Evolutionary conservation across 495 filamentous ascomycete species (phyloP), one percentile per base, ranked within the genome.

Genomic region (Penicillium bovifimosum): DNA sequence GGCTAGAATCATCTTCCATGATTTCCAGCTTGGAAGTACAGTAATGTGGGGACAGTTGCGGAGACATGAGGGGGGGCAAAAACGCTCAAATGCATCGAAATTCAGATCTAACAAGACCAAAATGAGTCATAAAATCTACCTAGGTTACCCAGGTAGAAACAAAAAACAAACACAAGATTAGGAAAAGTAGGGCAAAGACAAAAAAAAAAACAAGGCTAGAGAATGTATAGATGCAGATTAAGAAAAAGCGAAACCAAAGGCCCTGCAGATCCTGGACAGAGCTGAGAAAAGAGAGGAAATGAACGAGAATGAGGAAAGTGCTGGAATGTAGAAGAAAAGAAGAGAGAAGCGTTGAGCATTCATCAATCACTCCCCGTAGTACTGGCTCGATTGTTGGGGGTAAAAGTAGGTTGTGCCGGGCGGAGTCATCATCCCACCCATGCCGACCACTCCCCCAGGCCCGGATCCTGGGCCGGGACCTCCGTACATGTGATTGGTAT

Each of bases 351-450:
- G 28, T 32, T 26, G 8, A 43, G 34, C 28, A 35, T 29, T 31
- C 20, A 43, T 72, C 61, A 86, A 41, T 72, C 61, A 86, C 64
- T 87, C 80, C 53, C 85, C 81, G 62, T 88, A 93, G 59, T 87
- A 86, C 53, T 38, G 46, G 14, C 59, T 60, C 16, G 67, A 71
- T 7, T 75, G 62, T 52, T 81, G 86, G 28, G 85, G 80, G 62
- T 90, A 92, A 62, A 87, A 93, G 68, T 87, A 93, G 68, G 58
- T 86, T 75, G 47, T 79, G 74, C 64, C 78, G 72, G 87, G 86
- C 14, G 74, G 75, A 7, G 87, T 85, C 74, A 91, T 86, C 86
- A 91, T 90, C 0, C 86, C 86, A 42, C 84, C 86, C 80, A 89
- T 87, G 26, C 80, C 86, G 41, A 86, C 79, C 45, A 85, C 78